These are phyloP conservation scores for Candida sp. DNA, from an alignment of 1,139 yeast species.

Conservation along the genomic window DNA sequence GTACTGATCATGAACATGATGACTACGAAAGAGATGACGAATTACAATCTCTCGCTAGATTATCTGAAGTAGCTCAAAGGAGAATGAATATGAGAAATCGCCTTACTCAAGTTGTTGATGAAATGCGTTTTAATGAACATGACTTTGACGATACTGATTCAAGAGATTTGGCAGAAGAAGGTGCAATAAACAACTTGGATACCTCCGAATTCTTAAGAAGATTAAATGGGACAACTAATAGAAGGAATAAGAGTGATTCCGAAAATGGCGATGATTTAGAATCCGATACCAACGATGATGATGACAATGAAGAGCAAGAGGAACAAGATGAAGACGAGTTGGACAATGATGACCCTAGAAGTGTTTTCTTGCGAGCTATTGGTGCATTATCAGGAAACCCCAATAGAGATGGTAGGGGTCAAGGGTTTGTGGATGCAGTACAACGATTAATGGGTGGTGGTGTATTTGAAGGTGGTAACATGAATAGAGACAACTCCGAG, in stretches of 20 bases:
- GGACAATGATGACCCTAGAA: conserved; percentile 21
- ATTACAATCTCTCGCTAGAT: background rate
- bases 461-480: conserved; percentile 24
- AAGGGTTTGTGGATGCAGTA: conserved; percentile 32
- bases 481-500: conserved; percentile 22
- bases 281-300: conserved; percentile 13
- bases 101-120: background rate
- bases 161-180: background rate
- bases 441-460: conserved; percentile 39
- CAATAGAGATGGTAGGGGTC: conserved; percentile 9
- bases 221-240: background rate
- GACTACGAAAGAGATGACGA: background rate
- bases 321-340: conserved; percentile 17
- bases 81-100: background rate
- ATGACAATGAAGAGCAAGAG: conserved; percentile 18
- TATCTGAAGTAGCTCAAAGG: background rate
- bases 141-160: background rate
- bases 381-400: conserved; percentile 16
- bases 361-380: conserved; percentile 26
- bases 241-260: conserved; percentile 5
- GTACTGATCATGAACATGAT: background rate
- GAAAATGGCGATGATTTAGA: conserved; percentile 8
- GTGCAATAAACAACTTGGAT: background rate
- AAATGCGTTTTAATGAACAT: background rate
- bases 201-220: background rate